These are phyloP conservation scores for Haberlea rhodopensis DNA, from an alignment of 257 asterid genomes.

Conservation along the genomic window DNA sequence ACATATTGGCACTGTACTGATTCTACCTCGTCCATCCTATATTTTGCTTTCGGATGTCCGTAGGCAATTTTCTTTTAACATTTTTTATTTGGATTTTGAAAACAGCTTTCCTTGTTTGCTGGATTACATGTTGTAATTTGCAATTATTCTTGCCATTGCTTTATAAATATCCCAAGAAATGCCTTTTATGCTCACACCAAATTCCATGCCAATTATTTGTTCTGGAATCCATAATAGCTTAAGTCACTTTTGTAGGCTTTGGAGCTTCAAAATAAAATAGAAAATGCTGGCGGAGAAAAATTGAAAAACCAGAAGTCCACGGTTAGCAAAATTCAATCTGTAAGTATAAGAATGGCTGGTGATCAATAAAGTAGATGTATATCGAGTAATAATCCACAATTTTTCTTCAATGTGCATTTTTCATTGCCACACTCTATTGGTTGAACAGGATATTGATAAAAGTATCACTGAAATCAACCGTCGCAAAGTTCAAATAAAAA, in stretches of 20 bases:
- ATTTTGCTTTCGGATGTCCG: neutral
- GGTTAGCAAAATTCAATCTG: constrained; percentile 72
- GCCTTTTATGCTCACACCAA: neutral
- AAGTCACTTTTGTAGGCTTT: constrained; percentile 46
- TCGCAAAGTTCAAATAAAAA: constrained; percentile 73
- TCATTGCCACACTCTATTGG: constrained; percentile 10
- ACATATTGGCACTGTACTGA: neutral
- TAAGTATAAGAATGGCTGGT: constrained; percentile 41
- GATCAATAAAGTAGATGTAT: neutral
- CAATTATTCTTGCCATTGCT: neutral
- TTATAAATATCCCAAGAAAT: neutral
- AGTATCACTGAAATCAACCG: constrained; percentile 82
- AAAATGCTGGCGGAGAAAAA: constrained; percentile 94
- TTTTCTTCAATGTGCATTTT: constrained; percentile 13
- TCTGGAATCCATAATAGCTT: neutral
- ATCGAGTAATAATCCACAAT: neutral
- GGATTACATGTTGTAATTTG: no score
- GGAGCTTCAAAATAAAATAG: constrained; percentile 85
- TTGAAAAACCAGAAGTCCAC: constrained; percentile 67
- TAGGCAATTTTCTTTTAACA: neutral
- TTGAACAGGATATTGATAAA: constrained; percentile 70
- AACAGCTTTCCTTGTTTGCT: neutral
- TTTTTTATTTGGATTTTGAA: neutral
- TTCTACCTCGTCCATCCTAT: neutral
- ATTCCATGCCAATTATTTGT: neutral